Base-by-base conservation (phyloP, 1,284 basidiomycete genomes). In the Ganoderma sinense region DNA sequence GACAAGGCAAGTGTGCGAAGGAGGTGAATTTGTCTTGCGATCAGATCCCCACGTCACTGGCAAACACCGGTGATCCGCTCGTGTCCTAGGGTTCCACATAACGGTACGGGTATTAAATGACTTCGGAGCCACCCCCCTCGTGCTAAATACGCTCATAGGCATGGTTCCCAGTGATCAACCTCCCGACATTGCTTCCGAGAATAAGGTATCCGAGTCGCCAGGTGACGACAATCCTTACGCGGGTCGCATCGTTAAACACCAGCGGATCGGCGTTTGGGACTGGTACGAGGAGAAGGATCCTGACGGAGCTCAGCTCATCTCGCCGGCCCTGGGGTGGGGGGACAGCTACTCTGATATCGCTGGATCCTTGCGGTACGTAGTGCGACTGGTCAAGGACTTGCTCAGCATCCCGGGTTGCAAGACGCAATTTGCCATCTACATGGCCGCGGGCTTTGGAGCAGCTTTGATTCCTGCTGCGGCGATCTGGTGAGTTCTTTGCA, bases 221-320 rank as follows among this genome's bases (percentile, higher is more conserved):
- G 16, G 0, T 26, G 8, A 23, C 26, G 51, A 26, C 16, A 13
- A 55, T 31, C 63, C 48, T 14, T 68, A 64, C 13, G 56, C 67
- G 16, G 56, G 36, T 6, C 67, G 67, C 16, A n/a, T 68, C 36
- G 85, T 93, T 71, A 87, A 86, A 67, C 89, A 91, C 74, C 87
- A 84, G 4, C 83, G 82, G 41, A 71, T 92, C 40, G 92, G 92
- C 58, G 87, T 92, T 40, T 94, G 92, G 92, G 91, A 93, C 76
- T 78, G 91, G 55, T 94, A 93, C 77, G 86, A 91, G 75, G 88
- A 92, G 74, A 82, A 80, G 31, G 77, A 82, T 55, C 79, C 82
- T 23, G 79, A 82, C 62, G 76, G 86, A 1, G 69, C 64, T 40
- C 75, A 78, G 55, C 73, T 85, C 29, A 84, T 84, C 23, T 79